These are phyloP conservation scores for Scleroderma citrinum DNA, from an alignment of 768 basidiomycete species.

Conservation along the genomic window DNA sequence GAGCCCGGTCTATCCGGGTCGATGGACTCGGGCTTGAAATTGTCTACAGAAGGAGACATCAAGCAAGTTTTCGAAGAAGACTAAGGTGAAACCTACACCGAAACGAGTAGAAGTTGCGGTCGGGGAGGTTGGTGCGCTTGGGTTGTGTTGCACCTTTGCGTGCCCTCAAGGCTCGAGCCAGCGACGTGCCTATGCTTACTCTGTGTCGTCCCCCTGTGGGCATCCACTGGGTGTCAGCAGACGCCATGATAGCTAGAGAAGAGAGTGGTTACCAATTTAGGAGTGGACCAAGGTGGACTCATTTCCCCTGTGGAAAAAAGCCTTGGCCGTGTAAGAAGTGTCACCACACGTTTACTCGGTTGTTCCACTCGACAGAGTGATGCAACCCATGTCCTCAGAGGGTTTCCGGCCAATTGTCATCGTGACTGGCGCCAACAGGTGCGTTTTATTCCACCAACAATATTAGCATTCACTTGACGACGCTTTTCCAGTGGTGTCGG, in stretches of 20 bases:
- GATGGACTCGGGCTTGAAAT: conserved; percentile 69
- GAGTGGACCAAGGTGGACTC: background rate
- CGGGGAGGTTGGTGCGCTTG: conserved; percentile 43
- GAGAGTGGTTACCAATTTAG: conserved; percentile 1
- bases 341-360: too few species aligned
- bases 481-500: conserved; percentile 63
- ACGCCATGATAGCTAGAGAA: conserved; percentile 36
- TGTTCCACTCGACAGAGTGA: too few species aligned
- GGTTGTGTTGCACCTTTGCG: conserved; percentile 47
- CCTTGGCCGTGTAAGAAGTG: too few species aligned
- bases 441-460: conserved; percentile 11
- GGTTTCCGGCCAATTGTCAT: conserved; percentile 43
- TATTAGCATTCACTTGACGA: conserved; percentile 2
- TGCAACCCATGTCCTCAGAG: conserved; percentile 23
- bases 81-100: conserved; percentile 48
- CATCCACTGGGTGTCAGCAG: conserved; percentile 45
- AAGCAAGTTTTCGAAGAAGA: background rate
- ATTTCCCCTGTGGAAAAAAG: background rate
- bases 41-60: conserved; percentile 39
- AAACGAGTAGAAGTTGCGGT: conserved; percentile 71
- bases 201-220: conserved; percentile 52
- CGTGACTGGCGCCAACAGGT: conserved; percentile 72
- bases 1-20: conserved; percentile 60
- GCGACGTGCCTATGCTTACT: conserved; percentile 57
- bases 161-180: conserved; percentile 61